These are phyloP conservation scores for Deinandra increscens DNA, from an alignment of 129 eudicot species.

Conservation along the genomic window DNA sequence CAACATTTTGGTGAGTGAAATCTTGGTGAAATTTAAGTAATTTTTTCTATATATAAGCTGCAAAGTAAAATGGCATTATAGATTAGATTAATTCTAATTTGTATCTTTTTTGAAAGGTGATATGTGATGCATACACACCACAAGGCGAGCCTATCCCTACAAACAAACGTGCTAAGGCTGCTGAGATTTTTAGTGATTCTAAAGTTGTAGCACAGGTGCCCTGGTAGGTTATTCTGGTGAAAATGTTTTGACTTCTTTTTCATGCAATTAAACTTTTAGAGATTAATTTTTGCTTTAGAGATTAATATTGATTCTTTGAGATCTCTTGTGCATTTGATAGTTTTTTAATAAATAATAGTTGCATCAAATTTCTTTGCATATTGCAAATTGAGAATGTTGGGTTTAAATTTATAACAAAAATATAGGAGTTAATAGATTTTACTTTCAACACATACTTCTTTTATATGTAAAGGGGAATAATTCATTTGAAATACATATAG, in stretches of 20 bases:
- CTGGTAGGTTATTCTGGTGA: slow-evolving; percentile 45
- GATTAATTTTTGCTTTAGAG: background rate
- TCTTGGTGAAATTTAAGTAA: slow-evolving; percentile 16
- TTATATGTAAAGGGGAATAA: background rate
- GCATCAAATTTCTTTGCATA: background rate
- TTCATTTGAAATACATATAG: background rate
- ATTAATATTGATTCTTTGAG: background rate
- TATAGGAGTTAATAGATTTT: background rate
- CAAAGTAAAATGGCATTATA: background rate
- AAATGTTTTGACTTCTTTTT: background rate
- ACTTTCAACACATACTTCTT: background rate
- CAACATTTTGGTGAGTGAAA: slow-evolving; percentile 78
- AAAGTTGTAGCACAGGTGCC: slow-evolving; percentile 72
- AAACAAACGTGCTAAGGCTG: slow-evolving; percentile 91
- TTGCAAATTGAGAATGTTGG: background rate
- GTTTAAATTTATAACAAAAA: background rate
- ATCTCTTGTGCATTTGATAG: background rate
- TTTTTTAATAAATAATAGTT: background rate
- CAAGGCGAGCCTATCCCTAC: slow-evolving; percentile 95
- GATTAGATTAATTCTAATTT: background rate
- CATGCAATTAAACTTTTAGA: slow-evolving; percentile 2
- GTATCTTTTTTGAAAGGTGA: slow-evolving; percentile 51
- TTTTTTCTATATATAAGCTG: background rate
- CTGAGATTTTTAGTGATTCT: slow-evolving; percentile 74
- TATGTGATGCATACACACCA: slow-evolving; percentile 93